Base-by-base conservation (phyloP, 2,329 filamentous ascomycete species). In the Exophiala lecanii-corni region DNA sequence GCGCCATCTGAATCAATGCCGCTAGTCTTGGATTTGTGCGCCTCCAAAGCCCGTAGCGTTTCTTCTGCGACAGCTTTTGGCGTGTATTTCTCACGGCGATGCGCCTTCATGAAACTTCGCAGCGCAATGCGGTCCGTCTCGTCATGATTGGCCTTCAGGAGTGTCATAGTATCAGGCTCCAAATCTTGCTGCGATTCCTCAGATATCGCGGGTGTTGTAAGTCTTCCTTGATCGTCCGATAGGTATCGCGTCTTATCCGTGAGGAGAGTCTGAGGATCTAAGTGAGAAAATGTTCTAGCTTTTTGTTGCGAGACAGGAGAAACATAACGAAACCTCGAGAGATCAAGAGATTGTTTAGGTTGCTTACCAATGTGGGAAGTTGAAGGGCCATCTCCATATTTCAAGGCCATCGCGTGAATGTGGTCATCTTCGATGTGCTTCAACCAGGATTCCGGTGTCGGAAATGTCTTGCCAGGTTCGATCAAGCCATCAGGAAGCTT, bases 301-400 rank as follows among this genome's bases (percentile, higher is more conserved):
- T 40, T 26, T 36, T 30, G 32, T 41, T n/a, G 28, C n/a, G 42
- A 20, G 36, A 23, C 10, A 13, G 33, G 18, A 35, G 43, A 39
- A 17, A 46, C 13, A 41, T 37, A 53, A 26, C 25, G 18, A 39
- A 49, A 53, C 36, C 32, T 32, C 9, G 48, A 39, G 35, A 53
- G 35, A 35, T 51, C 50, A 44, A 51, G 47, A 21, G 36, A 33
- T 43, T 44, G 36, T 20, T 39, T 39, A n/a, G 16, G 45, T 39
- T 45, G 66, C 73, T 75, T 70, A 81, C 78, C 76, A 64, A 70
- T 72, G 55, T 70, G 62, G 48, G 70, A 70, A 45, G 71, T 69
- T 36, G 67, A 67, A 31, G 76, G 77, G 39, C 79, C 78, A 62
- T 81, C 77, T n/a, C 78, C 78, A 32, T 74, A 64, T 52, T 69